Percentiles rank a stretch among this genome's conserved stretches.
phyloP scores from a whole-genome alignment of 495 filamentous ascomycete species.

The Aspergillus panamensis region DNA sequence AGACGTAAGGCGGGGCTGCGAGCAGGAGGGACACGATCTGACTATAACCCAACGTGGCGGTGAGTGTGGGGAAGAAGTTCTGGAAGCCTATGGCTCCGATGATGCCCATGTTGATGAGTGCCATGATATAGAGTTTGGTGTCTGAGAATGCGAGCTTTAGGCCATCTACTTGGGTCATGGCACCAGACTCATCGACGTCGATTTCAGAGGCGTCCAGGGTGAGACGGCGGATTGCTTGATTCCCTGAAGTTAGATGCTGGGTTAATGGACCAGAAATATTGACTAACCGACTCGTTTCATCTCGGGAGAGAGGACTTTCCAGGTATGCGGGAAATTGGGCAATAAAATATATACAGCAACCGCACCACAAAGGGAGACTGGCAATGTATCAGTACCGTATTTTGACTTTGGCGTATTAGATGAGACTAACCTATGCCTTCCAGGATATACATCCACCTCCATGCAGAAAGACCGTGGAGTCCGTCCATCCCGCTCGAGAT shows the following conservation, averaged over 20 bases:
- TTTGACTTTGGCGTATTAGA: neutral
- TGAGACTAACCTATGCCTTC: conserved; percentile 22
- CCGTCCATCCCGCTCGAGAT: conserved; percentile 51
- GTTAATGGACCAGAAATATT: neutral
- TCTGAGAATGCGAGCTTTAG: conserved; percentile 42
- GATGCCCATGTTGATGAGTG: conserved; percentile 37
- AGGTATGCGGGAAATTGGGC: conserved; percentile 39
- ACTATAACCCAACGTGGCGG: conserved; percentile 36
- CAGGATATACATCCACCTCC: conserved; percentile 47
- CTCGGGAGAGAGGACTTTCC: conserved; percentile 34
- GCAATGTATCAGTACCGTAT: neutral
- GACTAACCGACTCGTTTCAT: conserved; percentile 28
- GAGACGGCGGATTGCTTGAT: conserved; percentile 35
- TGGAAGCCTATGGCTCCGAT: conserved; percentile 38
- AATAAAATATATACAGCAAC: conserved; percentile 30
- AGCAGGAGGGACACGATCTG: conserved; percentile 37
- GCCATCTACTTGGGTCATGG: conserved; percentile 33
- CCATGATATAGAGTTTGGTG: conserved; percentile 38
- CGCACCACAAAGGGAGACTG: conserved; percentile 22
- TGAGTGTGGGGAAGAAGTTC: conserved; percentile 46
- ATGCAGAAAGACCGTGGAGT: conserved; percentile 29
- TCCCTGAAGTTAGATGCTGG: neutral
- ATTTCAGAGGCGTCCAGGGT: conserved; percentile 29
- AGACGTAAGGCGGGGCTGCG: conserved; percentile 44
- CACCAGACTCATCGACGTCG: conserved; percentile 37